phyloP scores from a whole-genome alignment of 352 stramenopile species.

The Globisporangium heterothallicum region DNA sequence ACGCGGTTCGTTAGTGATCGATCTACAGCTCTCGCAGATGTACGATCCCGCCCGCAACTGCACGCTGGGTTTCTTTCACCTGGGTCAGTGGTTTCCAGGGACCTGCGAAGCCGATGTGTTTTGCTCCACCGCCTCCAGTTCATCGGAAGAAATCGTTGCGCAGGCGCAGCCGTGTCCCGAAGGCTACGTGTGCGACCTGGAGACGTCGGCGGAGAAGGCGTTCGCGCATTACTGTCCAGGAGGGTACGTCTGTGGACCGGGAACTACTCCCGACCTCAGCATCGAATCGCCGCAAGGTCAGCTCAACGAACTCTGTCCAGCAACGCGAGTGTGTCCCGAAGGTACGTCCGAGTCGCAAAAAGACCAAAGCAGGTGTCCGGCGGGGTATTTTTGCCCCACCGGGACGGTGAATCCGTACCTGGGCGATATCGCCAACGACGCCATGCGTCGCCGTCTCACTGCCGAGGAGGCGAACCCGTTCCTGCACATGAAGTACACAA shows the following conservation, averaged over 20 bases:
- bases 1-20: constrained; percentile 81
- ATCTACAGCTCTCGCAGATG: constrained; percentile 74
- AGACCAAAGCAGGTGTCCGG: constrained; percentile 71
- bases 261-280: constrained; percentile 90
- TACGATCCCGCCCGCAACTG: constrained; percentile 92
- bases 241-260: constrained; percentile 93
- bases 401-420: constrained; percentile 87
- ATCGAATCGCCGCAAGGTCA: constrained; percentile 87
- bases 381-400: constrained; percentile 94
- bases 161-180: constrained; percentile 91
- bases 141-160: constrained; percentile 27
- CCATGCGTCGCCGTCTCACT: constrained; percentile 65
- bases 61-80: constrained; percentile 87
- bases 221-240: constrained; percentile 74
- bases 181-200: constrained; percentile 93
- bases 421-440: constrained; percentile 89
- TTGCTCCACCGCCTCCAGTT: constrained; percentile 39
- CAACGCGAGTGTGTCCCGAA: constrained; percentile 84
- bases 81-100: constrained; percentile 91
- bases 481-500: constrained; percentile 60
- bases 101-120: constrained; percentile 97
- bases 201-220: constrained; percentile 78
- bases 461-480: constrained; percentile 72
- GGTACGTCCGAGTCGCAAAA: constrained; percentile 86
- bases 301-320: constrained; percentile 85